These are phyloP conservation scores for Pseudopithomyces maydicus DNA, from an alignment of 2,329 filamentous ascomycete genomes.

Conservation along the genomic window DNA sequence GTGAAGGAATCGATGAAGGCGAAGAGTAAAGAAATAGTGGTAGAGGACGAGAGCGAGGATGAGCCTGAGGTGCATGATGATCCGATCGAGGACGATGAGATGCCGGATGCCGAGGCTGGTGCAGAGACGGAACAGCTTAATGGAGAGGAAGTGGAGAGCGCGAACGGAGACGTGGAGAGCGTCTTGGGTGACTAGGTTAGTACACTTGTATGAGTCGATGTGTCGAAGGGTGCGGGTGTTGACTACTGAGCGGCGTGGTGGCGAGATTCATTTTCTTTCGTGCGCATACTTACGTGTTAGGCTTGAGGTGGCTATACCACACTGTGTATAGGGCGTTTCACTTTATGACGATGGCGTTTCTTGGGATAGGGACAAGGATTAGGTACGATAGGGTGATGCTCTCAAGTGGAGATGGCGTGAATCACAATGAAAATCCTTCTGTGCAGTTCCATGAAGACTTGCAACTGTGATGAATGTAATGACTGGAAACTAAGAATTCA, in stretches of 20 bases:
- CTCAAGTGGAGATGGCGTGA: no score
- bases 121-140: slow-evolving; percentile 48
- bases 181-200: slow-evolving; percentile 50
- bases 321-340: neutral
- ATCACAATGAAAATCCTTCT: no score
- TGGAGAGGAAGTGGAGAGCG: slow-evolving; percentile 41
- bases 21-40: slow-evolving; percentile 44
- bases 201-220: neutral
- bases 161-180: slow-evolving; percentile 46
- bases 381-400: no score
- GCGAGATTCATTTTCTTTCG: neutral
- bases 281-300: neutral
- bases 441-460: no score
- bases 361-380: no score
- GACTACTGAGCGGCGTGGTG: neutral
- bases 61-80: slow-evolving; percentile 24
- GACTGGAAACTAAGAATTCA: no score
- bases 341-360: no score
- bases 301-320: neutral
- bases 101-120: slow-evolving; percentile 28
- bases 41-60: slow-evolving; percentile 42
- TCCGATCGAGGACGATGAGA: slow-evolving; percentile 48
- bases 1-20: slow-evolving; percentile 41
- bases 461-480: no score
- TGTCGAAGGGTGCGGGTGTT: neutral